Evolutionary conservation across 2,329 filamentous ascomycete species (phyloP), one percentile per base, ranked within the genome.

Genomic region (Myriosclerotinia duriaeana): DNA sequence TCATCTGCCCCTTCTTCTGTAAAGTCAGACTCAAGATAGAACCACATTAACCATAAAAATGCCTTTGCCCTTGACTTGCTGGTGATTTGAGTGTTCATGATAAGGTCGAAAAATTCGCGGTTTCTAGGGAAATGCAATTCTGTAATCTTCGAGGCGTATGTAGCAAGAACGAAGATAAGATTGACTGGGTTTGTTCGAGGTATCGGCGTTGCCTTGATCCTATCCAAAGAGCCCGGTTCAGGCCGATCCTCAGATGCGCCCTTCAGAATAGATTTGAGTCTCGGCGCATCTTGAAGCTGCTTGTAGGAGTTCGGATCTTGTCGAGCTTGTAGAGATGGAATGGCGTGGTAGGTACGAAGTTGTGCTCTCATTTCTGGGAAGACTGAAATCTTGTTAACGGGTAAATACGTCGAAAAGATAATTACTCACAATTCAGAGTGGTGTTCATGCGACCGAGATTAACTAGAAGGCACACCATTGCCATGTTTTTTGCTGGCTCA

Each of bases 361-460:
- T 99, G 95, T 40, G 95, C 95, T 79, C 95, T 91, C 95, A 99
- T 99, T 78, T 99, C 95, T 30, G 95, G 95, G 77, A 99, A 99
- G 83, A 99, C 95, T 96, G 77, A 63, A 44, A 68, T 22, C 64
- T 69, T 64, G 74, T 79, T 71, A 77, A 72, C 30, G 58, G 54
- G 66, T 65, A 54, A 52, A 54, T 42, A 56, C 46, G 66, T 11
- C 26, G 12, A 20, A 46, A 66, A 67, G 63, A 11, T 12, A 44
- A 56, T 11, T 65, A 78, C 87, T 76, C 82, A 97, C 93, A 98
- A 76, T 99, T 99, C 58, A 99, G 83, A 0, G 95, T 99, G 1
- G 95, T 99, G 79, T 99, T 99, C 95, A 99, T 99, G 70, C 95
- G 86, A 67, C 95, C 95, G 70, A 99, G 91, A 76, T 99, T 99